Conservation (phyloP, 768 basidiomycete genomes). For the Hericium erinaceus region DNA sequence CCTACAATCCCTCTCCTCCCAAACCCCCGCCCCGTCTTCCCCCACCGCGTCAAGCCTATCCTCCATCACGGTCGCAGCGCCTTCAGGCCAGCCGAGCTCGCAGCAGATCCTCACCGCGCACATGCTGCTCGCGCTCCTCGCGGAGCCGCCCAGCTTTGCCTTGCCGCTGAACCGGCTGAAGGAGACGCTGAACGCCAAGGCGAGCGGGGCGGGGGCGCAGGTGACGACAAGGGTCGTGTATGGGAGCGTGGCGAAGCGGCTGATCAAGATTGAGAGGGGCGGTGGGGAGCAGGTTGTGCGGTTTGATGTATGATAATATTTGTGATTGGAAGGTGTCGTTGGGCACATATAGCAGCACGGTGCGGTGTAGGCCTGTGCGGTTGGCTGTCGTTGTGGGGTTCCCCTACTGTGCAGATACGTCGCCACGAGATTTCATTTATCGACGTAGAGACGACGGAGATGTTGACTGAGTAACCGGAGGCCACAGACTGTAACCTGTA, state of each 20-base stretch:
- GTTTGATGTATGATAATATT: conserved; percentile 42
- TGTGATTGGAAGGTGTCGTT: not conserved
- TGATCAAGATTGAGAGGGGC: conserved; percentile 69
- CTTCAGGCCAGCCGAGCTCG: conserved; percentile 34
- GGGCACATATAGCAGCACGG: not conserved
- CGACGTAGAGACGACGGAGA: not conserved
- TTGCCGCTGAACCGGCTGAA: conserved; percentile 58
- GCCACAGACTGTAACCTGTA: too few relatives aligned
- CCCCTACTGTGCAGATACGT: not conserved
- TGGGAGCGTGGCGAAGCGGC: conserved; percentile 71
- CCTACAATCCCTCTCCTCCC: conserved; percentile 45
- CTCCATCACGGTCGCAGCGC: conserved; percentile 24
- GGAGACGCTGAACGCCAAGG: conserved; percentile 39
- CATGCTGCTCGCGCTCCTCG: conserved; percentile 51
- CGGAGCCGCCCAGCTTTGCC: conserved; percentile 40
- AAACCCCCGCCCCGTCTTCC: conserved; percentile 43
- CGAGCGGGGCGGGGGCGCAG: conserved; percentile 29
- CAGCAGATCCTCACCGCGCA: conserved; percentile 69
- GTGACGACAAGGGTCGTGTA: conserved; percentile 59
- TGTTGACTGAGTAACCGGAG: not conserved
- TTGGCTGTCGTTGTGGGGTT: not conserved
- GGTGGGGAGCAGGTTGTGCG: conserved; percentile 67
- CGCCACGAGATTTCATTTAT: not conserved
- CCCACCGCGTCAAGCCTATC: conserved; percentile 49
- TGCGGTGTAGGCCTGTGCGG: not conserved